phyloP scores from a whole-genome alignment of 2,329 filamentous ascomycete genomes.

The Cercospora sp. region DNA sequence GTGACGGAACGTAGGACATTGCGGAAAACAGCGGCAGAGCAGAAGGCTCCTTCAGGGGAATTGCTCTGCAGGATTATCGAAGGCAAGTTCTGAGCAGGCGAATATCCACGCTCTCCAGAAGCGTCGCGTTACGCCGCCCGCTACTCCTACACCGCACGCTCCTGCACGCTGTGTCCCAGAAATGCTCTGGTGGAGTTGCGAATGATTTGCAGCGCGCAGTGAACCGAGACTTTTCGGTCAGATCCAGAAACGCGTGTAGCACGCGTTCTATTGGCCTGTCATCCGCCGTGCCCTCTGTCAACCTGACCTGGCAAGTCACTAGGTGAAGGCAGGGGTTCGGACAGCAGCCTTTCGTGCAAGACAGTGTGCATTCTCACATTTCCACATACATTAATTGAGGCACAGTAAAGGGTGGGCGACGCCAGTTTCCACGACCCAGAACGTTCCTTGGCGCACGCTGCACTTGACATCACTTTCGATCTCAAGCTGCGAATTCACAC shows the following conservation, averaged over 20 bases:
- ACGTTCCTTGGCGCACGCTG: not conserved
- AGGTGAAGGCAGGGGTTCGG: not conserved
- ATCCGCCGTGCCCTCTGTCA: not conserved
- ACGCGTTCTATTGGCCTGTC: not conserved
- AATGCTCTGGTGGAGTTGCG: not conserved
- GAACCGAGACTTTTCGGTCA: not conserved
- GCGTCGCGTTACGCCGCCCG: not conserved
- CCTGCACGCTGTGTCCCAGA: not conserved
- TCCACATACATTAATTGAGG: not conserved
- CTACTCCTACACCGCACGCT: not conserved
- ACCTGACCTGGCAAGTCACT: not conserved
- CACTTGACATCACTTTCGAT: not conserved
- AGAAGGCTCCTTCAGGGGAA: not conserved
- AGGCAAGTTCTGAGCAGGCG: not conserved
- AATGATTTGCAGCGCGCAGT: not conserved
- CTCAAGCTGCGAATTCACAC: not conserved
- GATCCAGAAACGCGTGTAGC: not conserved
- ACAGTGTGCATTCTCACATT: not conserved
- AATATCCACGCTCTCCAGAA: not conserved
- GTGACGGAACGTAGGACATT: not conserved
- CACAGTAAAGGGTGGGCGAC: not conserved
- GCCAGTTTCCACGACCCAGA: not conserved
- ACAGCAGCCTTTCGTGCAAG: not conserved
- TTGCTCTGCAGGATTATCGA: not conserved
- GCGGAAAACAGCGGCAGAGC: not conserved